Base-by-base conservation (phyloP, 2,329 filamentous ascomycete species). In the Trichoderma endophyticum region DNA sequence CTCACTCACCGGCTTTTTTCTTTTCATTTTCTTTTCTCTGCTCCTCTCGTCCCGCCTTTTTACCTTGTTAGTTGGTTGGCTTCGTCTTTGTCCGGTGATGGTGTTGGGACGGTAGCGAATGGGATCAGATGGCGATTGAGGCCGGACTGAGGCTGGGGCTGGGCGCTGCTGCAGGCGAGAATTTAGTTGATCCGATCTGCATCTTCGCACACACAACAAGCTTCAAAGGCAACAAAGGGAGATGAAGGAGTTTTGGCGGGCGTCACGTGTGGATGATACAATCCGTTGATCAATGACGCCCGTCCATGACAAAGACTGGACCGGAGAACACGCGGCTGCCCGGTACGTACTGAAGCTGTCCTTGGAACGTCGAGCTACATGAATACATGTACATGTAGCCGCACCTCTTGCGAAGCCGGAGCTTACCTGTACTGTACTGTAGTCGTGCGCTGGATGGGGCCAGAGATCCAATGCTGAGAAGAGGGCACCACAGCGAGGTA, bases 221-320 rank as follows among this genome's bases (percentile, higher is more conserved):
- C 60, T 21, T 28, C 26, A 24, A 39, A 18, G 28, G 28, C 28
- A 60, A 24, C 28, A n/a, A 61, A 32, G 24, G 21, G 56, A n/a
- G 30, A 30, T 11, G 24, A 30, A 18, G n/a, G 9, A 12, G 28
- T 32, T 30, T 32, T 30, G 18, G 39, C 18, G 56, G 36, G 26
- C 28, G 66, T 69, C 66, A 69, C 66, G 66, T 69, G 66, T 12
- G 28, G 56, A 61, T 61, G 56, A 69, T 69, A 54, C 66, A 69
- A 69, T 61, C 26, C 51, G 64, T 26, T 54, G 56, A 69, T 61
- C 56, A 56, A 67, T 67, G 64, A 67, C 64, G 64, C 64, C 28
- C 43, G 64, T 4, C 3, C 6, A 48, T 39, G 36, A 51, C 64
- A 24, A 54, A 30, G 36, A 6, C 28, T 32, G 63, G 14, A n/a